Evolutionary conservation across 371 early-diverging fungal genomes (phyloP).

Genomic region (Mortierella sp.): DNA sequence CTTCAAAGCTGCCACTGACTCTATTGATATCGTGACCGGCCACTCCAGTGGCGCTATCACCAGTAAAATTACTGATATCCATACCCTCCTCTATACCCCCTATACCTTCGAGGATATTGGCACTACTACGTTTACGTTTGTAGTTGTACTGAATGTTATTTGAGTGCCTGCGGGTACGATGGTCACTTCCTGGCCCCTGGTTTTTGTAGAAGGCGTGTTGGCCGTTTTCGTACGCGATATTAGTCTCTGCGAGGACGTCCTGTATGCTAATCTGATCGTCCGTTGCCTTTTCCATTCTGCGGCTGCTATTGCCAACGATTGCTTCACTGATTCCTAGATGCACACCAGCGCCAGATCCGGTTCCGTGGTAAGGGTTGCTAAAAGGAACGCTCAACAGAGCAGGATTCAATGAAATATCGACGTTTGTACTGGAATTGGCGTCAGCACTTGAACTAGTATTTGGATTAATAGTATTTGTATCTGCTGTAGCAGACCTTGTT

Average conservation of each 20-base stretch:
- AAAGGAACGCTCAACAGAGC: background rate
- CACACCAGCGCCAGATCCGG: background rate
- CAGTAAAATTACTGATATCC: background rate
- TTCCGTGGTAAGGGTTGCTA: background rate
- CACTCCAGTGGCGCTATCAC: background rate
- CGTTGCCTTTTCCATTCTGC: background rate
- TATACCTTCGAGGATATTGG: background rate
- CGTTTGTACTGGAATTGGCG: no score
- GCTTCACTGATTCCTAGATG: background rate
- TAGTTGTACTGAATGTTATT: constrained; percentile 28
- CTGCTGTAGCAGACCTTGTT: background rate
- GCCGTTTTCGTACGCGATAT: constrained; percentile 14
- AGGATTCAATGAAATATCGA: background rate
- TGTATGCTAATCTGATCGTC: background rate
- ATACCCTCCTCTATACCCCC: background rate
- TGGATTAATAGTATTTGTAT: background rate
- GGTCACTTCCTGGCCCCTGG: constrained; percentile 7
- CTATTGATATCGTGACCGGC: background rate
- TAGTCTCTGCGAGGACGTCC: constrained; percentile 30
- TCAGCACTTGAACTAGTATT: no score
- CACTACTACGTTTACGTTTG: background rate
- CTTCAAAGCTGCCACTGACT: background rate
- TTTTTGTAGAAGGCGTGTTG: constrained; percentile 36
- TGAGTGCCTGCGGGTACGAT: constrained; percentile 1
- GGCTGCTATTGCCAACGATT: background rate